Evolutionary conservation across 148 eudicot species (phyloP), one percentile per base, ranked within the genome.

Genomic region (Arbutus unedo): DNA sequence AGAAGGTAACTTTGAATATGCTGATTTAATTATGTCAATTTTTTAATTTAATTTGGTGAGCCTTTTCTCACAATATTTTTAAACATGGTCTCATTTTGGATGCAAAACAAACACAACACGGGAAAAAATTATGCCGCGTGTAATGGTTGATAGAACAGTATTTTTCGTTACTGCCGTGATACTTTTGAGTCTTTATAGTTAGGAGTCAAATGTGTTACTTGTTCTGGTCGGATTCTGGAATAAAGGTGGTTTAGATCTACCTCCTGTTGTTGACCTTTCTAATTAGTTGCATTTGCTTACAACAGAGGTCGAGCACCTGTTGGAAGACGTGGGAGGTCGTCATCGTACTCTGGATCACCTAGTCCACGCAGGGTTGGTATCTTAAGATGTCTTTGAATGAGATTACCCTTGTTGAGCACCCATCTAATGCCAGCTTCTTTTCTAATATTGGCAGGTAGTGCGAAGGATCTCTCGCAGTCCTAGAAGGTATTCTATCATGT

Each of bases 361-460:
- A 93, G 94, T 86, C 98, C 98, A 78, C 93, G 89, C 87, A 90
- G 90, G 97, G 97, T 93, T 80, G 84, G 85, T 76, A 53, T 50
- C 56, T 60, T 81, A 6, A 21, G 45, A 4, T 80, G 53, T 79
- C 59, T 10, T n/a, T 11, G 3, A 25, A 56, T 45, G 25, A 45
- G n/a, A 64, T 45, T 55, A 47, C 4, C 44, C 14, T 64, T 64
- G 10, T 23, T 16, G 5, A 18, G 23, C 68, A 4, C 9, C 25
- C 38, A 67, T 82, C 82, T 87, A 49, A 85, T 79, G 19, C 19
- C 72, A 45, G 31, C 76, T 51, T 77, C 70, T 43, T 41, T 44
- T 81, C 19, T 64, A 25, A 23, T 45, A 57, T 48, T 81, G 78
- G 59, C 93, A 94, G 98, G 92, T 81, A 76, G 89, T 89, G 9